Base-by-base conservation (phyloP, 208 protist genomes). In the Leishmania tarentolae region DNA sequence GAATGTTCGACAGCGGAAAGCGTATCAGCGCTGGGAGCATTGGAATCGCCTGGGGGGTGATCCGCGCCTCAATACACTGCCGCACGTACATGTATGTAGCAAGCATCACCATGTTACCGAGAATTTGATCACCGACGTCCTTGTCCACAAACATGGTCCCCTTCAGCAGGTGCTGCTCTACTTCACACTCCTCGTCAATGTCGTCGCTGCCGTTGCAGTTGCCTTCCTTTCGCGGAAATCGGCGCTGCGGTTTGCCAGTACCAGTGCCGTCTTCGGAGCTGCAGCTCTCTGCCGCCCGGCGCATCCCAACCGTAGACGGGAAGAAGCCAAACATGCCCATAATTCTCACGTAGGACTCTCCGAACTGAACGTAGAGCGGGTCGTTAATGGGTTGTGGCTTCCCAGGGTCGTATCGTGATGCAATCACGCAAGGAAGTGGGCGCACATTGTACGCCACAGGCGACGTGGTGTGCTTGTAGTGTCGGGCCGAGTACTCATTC, bases 251-350 rank as follows among this genome's bases (percentile, higher is more conserved):
- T 19, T 47, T 31, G n/a, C 37, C 40, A 21, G 78, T 56, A 3
- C 21, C 63, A 42, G 17, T 52, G 68, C 7, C 59, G 13, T 70
- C 46, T 13, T 78, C 70, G 11, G 69, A n/a, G 9, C n/a, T 50
- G 4, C 44, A 17, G 28, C 50, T 13, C 9, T 31, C 71, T 3
- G 75, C 79, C 69, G 46, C 37, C 40, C 71, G 77, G 37, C 85
- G 79, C 63, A 87, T 73, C 4, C 70, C 79, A 13, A 95, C 75
- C 7, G 92, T 94, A n/a, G 83, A 65, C 0, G 92, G 90, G 72
- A 94, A 87, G 46, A 93, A 79, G 57, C 92, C 92, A 70, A 96
- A 96, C 91, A 94, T 94, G n/a, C 92, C 92, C 83, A 96, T 87
- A 42, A 96, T 84, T 65, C 92, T 94, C 73, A 96, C 87, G 52